A percentile compares a stretch with the other conserved stretches of the same genome.
Evolutionary conservation across 371 early-diverging fungal genomes (phyloP).

Genomic region (Rhizopus delemar): DNA sequence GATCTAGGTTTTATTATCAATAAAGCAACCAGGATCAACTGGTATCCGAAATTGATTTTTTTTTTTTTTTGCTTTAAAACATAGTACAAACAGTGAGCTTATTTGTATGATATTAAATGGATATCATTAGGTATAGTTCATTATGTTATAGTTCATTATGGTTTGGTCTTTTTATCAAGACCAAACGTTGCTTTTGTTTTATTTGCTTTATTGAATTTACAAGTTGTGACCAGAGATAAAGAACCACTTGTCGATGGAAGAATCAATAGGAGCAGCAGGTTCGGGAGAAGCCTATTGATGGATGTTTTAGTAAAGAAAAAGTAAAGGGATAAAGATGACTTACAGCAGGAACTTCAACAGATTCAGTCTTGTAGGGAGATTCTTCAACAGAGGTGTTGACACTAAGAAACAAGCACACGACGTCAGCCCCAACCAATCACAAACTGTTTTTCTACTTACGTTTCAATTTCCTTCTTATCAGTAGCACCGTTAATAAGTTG

Average conservation of each 20-base stretch:
- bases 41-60: too few relatives aligned
- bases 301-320: not conserved
- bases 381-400: constrained; percentile 72
- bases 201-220: not conserved
- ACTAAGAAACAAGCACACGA: constrained; percentile 32
- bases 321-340: constrained; percentile 12
- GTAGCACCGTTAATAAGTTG: constrained; percentile 72
- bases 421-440: not conserved
- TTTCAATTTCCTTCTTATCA: constrained; percentile 71
- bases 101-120: too few relatives aligned
- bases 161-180: too few relatives aligned
- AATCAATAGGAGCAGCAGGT: constrained; percentile 65
- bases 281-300: constrained; percentile 34
- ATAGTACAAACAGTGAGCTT: too few relatives aligned
- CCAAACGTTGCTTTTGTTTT: too few relatives aligned
- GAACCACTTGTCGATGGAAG: constrained; percentile 96
- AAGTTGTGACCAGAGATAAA: constrained; percentile 62
- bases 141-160: too few relatives aligned
- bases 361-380: constrained; percentile 68
- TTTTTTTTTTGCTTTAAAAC: too few relatives aligned
- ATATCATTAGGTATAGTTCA: too few relatives aligned
- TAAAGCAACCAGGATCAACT: too few relatives aligned
- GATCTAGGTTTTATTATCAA: too few relatives aligned
- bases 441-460: constrained; percentile 44
- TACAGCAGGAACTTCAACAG: constrained; percentile 72